Percentiles rank a stretch among this genome's conserved stretches.
phyloP scores from a whole-genome alignment of 1,139 yeast genomes.

The Sugiyamaella xylanicola region DNA sequence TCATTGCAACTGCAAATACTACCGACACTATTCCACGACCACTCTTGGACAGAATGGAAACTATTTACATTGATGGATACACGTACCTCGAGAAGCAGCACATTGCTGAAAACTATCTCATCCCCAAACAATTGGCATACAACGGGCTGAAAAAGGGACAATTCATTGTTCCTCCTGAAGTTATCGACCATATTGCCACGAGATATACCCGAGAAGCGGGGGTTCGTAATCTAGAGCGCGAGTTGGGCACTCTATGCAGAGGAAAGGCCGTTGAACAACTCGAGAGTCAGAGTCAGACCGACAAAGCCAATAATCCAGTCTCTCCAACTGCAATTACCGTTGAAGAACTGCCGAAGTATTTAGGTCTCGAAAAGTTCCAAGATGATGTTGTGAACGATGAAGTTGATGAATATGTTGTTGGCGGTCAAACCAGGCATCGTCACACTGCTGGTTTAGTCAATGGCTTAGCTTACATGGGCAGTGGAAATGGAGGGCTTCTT shows the following conservation, averaged over 20 bases:
- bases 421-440: constrained; percentile 41
- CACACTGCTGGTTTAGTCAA: constrained; percentile 75
- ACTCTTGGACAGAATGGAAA: constrained; percentile 82
- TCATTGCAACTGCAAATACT: constrained; percentile 90
- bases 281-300: constrained; percentile 35
- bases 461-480: constrained; percentile 85
- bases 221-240: constrained; percentile 75
- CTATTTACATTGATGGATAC: constrained; percentile 78
- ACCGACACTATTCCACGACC: constrained; percentile 76
- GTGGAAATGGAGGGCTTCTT: constrained; percentile 83
- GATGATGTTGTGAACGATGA: constrained; percentile 43
- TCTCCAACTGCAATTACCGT: constrained; percentile 25
- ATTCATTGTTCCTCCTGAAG: constrained; percentile 49
- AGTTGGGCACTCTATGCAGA: constrained; percentile 72
- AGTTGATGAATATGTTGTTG: constrained; percentile 37
- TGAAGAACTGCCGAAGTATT: constrained; percentile 47
- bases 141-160: constrained; percentile 62
- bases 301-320: constrained; percentile 8
- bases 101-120: constrained; percentile 68
- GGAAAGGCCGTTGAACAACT: constrained; percentile 80
- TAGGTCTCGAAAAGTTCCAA: constrained; percentile 49
- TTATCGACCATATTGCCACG: constrained; percentile 62
- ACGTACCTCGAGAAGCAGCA: constrained; percentile 76
- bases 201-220: constrained; percentile 88
- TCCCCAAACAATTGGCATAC: constrained; percentile 76